These are phyloP conservation scores for Paraphoma chrysanthemicola DNA, from an alignment of 2,329 filamentous ascomycete genomes.

Conservation along the genomic window DNA sequence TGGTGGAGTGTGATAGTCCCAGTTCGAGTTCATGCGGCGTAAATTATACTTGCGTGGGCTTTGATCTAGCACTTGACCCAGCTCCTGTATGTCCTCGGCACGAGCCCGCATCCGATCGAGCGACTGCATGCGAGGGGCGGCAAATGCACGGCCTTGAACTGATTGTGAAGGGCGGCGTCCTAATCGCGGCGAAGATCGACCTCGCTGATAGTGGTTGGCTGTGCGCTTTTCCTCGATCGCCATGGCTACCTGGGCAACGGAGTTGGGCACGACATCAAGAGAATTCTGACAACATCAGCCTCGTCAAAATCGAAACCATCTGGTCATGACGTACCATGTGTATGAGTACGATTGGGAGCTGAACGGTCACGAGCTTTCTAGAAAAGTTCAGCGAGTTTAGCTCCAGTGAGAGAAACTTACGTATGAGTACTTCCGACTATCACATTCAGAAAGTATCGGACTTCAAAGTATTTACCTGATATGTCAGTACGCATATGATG, in stretches of 20 bases:
- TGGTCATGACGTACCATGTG: constrained; percentile 55
- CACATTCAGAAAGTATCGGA: constrained; percentile 62
- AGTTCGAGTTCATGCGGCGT: constrained; percentile 32
- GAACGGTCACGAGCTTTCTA: constrained; percentile 59
- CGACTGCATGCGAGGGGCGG: constrained; percentile 59
- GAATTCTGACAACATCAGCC: constrained; percentile 51
- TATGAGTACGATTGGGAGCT: constrained; percentile 63
- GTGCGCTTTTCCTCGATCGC: constrained; percentile 61
- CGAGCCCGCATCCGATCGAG: constrained; percentile 55
- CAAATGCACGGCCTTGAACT: constrained; percentile 60
- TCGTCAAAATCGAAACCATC: neutral
- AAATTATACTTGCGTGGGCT: constrained; percentile 53
- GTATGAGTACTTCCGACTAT: constrained; percentile 54
- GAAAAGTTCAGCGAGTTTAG: constrained; percentile 20
- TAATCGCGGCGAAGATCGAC: constrained; percentile 34
- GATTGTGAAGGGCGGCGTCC: constrained; percentile 47
- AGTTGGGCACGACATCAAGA: constrained; percentile 63
- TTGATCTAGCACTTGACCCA: constrained; percentile 51
- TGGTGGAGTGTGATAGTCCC: constrained; percentile 43
- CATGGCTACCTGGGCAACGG: constrained; percentile 61
- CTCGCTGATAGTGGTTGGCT: constrained; percentile 26
- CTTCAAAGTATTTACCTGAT: constrained; percentile 62
- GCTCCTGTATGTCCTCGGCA: constrained; percentile 49
- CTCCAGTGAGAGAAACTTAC: constrained; percentile 28
- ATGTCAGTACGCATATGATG: constrained; percentile 11